phyloP scores from a whole-genome alignment of 495 filamentous ascomycete genomes.

The Aspergillus cristatus region DNA sequence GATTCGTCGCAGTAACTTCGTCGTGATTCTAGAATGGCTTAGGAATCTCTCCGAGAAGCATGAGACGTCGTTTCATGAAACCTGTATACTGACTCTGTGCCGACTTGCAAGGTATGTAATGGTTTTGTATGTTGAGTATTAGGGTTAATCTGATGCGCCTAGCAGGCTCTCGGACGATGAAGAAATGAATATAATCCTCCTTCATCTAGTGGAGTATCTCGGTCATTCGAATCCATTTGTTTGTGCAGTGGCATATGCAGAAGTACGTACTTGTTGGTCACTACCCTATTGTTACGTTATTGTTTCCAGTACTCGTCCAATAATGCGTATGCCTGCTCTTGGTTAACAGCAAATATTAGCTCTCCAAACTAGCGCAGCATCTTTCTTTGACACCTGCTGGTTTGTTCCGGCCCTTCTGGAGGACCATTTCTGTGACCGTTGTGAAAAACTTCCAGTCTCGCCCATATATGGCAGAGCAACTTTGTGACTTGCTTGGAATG shows the following conservation, averaged over 20 bases:
- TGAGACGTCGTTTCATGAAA: slow-evolving; percentile 60
- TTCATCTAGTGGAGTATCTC: slow-evolving; percentile 76
- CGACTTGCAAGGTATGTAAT: slow-evolving; percentile 57
- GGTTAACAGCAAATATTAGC: slow-evolving; percentile 20
- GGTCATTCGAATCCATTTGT: slow-evolving; percentile 74
- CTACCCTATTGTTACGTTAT: too few species aligned
- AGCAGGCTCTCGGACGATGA: slow-evolving; percentile 56
- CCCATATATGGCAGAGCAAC: slow-evolving; percentile 69
- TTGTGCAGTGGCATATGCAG: slow-evolving; percentile 69
- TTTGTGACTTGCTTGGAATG: slow-evolving; percentile 71
- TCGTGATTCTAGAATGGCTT: slow-evolving; percentile 58
- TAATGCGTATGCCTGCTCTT: background rate
- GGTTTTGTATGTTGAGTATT: slow-evolving; percentile 3
- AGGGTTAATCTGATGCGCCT: background rate
- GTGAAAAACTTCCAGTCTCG: slow-evolving; percentile 70
- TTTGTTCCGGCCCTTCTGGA: slow-evolving; percentile 80
- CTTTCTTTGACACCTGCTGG: slow-evolving; percentile 49
- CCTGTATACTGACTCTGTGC: slow-evolving; percentile 74
- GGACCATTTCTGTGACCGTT: slow-evolving; percentile 64
- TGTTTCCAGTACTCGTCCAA: too few species aligned
- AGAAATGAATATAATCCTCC: slow-evolving; percentile 74
- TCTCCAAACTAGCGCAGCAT: slow-evolving; percentile 55
- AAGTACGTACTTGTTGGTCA: slow-evolving; percentile 38
- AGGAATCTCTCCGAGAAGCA: slow-evolving; percentile 58
- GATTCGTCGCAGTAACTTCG: slow-evolving; percentile 53